Evolutionary conservation across 495 filamentous ascomycete species (phyloP).

Genomic region (Aspergillus panamensis): DNA sequence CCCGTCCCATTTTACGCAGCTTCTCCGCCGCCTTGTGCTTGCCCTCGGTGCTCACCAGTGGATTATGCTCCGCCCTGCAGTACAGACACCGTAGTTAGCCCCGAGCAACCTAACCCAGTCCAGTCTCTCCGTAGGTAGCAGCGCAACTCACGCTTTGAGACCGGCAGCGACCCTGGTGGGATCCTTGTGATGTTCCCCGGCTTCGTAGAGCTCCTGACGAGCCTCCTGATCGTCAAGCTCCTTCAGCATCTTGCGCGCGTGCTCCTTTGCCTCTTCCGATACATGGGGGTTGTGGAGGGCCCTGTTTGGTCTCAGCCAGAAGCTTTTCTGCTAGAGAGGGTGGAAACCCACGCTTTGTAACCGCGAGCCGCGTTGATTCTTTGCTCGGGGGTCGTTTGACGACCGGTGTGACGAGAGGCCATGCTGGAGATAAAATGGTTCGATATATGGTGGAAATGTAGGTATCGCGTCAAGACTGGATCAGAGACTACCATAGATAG

Average conservation of each 20-base stretch:
- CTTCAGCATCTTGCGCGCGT: background rate
- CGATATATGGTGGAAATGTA: too few species aligned
- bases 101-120: background rate
- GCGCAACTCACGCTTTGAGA: slow-evolving; percentile 2
- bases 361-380: slow-evolving; percentile 5
- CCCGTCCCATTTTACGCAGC: slow-evolving; percentile 1
- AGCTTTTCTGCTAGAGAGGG: background rate
- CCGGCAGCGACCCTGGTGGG: background rate
- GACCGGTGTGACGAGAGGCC: too few species aligned
- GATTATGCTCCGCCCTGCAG: background rate
- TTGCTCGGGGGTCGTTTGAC: slow-evolving; percentile 1
- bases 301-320: background rate
- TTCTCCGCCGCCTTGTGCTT: slow-evolving; percentile 1
- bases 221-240: slow-evolving; percentile 4
- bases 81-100: background rate
- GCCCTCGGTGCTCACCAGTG: background rate
- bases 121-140: background rate
- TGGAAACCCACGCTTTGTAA: background rate
- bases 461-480: too few species aligned
- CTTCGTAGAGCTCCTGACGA: slow-evolving; percentile 2
- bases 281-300: slow-evolving; percentile 6
- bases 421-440: too few species aligned
- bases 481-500: too few species aligned
- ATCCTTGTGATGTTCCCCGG: background rate
- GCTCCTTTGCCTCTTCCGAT: slow-evolving; percentile 6